A percentile compares a stretch with the other conserved stretches of the same genome.
Evolutionary conservation across 106 monocot genomes (phyloP).

Genomic region (Dendrobium catenatum): DNA sequence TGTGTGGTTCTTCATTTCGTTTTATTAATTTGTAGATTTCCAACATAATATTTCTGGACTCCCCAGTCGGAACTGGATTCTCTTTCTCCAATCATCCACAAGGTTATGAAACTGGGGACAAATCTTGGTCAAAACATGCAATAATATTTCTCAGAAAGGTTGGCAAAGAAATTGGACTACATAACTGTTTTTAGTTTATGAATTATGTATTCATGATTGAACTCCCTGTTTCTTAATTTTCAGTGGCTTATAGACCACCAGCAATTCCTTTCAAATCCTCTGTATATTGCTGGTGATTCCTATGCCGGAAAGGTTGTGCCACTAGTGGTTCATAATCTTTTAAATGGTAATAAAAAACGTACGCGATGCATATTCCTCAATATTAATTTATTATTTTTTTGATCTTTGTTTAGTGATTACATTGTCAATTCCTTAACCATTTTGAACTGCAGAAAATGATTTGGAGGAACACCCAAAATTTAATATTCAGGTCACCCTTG

Average conservation of each 20-base stretch:
- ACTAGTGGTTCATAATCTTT: background rate
- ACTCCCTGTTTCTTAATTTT: background rate
- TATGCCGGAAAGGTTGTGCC: slow-evolving; percentile 5
- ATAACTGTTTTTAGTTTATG: background rate
- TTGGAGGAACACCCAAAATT: background rate
- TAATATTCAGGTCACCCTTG: background rate
- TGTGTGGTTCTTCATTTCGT: background rate
- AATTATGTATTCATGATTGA: background rate
- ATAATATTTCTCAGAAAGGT: slow-evolving; percentile 1
- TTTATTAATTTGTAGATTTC: background rate
- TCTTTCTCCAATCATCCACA: background rate
- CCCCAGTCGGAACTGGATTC: slow-evolving; percentile 4
- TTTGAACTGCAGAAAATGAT: background rate
- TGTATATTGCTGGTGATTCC: slow-evolving; percentile 10
- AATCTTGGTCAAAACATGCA: slow-evolving; percentile 5
- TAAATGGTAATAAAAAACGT: background rate
- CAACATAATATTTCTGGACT: background rate
- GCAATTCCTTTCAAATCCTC: background rate
- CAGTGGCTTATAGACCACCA: background rate
- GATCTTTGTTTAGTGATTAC: too few species aligned
- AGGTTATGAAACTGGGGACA: background rate
- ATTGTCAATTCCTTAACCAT: background rate
- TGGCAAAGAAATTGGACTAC: background rate
- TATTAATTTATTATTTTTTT: too few species aligned
- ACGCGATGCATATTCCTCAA: too few species aligned